These are phyloP conservation scores for Claviceps maximensis DNA, from an alignment of 2,329 filamentous ascomycete species.

Conservation along the genomic window DNA sequence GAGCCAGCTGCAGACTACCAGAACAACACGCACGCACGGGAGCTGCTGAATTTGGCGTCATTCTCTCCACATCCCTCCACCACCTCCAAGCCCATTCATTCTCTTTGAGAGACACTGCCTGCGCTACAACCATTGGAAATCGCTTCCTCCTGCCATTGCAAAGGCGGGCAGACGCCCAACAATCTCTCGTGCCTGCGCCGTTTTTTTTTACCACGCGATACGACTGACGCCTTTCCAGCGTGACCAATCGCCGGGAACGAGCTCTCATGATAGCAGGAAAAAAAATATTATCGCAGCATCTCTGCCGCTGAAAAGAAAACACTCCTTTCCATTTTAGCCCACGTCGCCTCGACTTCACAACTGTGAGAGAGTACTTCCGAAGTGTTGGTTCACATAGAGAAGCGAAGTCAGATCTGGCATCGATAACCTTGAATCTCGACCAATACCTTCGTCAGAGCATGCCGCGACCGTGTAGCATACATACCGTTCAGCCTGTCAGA, in stretches of 20 bases:
- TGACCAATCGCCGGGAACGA: not conserved
- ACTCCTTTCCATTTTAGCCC: not conserved
- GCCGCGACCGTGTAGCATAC: not conserved
- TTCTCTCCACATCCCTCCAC: not conserved
- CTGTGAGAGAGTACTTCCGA: not conserved
- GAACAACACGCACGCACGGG: not conserved
- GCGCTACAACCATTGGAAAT: not conserved
- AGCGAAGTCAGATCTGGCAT: not conserved
- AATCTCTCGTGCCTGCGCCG: not conserved
- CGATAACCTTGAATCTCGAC: not conserved
- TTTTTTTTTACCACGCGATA: not conserved
- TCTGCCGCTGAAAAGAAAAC: not conserved
- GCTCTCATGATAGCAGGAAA: not conserved
- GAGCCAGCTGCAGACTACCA: not conserved
- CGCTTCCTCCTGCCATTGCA: not conserved
- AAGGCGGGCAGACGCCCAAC: not conserved
- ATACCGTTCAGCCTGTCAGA: not conserved
- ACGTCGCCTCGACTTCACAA: not conserved
- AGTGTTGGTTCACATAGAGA: not conserved
- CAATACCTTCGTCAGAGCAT: constrained; percentile 1
- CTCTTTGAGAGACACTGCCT: not conserved
- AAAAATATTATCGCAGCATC: not conserved
- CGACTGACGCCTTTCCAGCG: not conserved
- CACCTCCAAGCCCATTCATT: not conserved
- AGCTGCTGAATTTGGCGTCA: not conserved